Base-by-base conservation (phyloP, 805 yeast species). In the Wickerhamiella dianesei region DNA sequence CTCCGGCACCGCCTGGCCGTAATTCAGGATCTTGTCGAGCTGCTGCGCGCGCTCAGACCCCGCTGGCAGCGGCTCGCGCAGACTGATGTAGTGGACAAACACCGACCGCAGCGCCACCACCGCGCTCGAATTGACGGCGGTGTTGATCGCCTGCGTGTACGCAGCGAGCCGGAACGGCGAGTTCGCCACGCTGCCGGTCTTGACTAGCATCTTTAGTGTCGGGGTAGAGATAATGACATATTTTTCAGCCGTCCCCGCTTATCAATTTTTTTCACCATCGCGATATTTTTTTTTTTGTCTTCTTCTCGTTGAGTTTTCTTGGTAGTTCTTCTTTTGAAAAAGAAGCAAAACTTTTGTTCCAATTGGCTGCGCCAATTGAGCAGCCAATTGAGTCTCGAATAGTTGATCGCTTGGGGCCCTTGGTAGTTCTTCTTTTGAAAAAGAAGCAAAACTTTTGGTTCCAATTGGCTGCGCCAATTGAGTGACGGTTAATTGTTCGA, bases 151-250 rank as follows among this genome's bases (percentile, higher is more conserved):
- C 53, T 76, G 70, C 54, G 77, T 70, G 67, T 88, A 70, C 55
- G 74, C 81, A 51, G 78, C 74, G 54, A 87, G 79, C 68, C 97
- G 77, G 66, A 89, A 89, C 44, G 75, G 75, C 45, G 97, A 88
- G 61, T 87, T 72, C 52, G 96, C 96, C 60, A 74, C 75, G 43
- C 96, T 94, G 49, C 98, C 98, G 41, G 56, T 46, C 32, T 44
- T 47, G 18, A 54, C 51, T 45, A 53, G 53, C 60, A 57, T 53
- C 17, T 25, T 12, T n/a, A n/a, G 14, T 25, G 32, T 25, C 12
- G 32, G 32, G 32, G 32, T 25, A 21, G 22, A 16, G 41, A 42
- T 16, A 37, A 37, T 16, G 20, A 37, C 14, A 19, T 12, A 20
- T 37, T 37, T 17, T 37, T 16, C 21, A 37, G 17, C 21, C 17